A percentile compares a stretch with the other conserved stretches of the same genome.
Conservation (phyloP, 345 rosid genomes). For the Lepidium sativum region DNA sequence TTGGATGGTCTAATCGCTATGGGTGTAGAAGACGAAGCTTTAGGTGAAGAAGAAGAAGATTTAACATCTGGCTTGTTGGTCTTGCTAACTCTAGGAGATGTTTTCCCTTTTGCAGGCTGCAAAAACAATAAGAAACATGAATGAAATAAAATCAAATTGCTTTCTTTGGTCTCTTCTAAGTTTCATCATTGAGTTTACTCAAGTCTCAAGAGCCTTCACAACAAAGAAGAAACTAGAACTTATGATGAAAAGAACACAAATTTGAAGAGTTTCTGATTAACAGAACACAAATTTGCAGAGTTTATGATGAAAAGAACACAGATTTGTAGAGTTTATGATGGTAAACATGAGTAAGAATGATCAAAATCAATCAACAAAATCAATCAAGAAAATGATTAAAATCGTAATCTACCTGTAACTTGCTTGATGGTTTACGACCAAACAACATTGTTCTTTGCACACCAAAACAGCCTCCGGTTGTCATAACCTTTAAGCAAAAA, state of each 20-base stretch:
- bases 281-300: background rate
- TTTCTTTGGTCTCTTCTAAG: background rate
- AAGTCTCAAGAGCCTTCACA: background rate
- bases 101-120: slow-evolving; percentile 29
- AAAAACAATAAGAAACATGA: background rate
- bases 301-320: background rate
- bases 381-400: background rate
- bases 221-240: background rate
- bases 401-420: slow-evolving; percentile 32
- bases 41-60: slow-evolving; percentile 12
- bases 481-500: slow-evolving; percentile 19
- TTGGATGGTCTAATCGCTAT: slow-evolving; percentile 21
- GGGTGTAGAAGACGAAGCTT: slow-evolving; percentile 12
- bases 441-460: slow-evolving; percentile 37
- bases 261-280: background rate
- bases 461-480: slow-evolving; percentile 33
- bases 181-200: background rate
- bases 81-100: slow-evolving; percentile 26
- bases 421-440: slow-evolving; percentile 35
- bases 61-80: slow-evolving; percentile 26
- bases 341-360: background rate
- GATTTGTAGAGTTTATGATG: background rate
- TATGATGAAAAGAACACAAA: background rate
- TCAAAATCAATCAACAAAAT: background rate
- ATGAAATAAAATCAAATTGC: background rate